phyloP scores from a whole-genome alignment of 1,284 basidiomycete species.

The Apiotrichum akiyoshidainum region DNA sequence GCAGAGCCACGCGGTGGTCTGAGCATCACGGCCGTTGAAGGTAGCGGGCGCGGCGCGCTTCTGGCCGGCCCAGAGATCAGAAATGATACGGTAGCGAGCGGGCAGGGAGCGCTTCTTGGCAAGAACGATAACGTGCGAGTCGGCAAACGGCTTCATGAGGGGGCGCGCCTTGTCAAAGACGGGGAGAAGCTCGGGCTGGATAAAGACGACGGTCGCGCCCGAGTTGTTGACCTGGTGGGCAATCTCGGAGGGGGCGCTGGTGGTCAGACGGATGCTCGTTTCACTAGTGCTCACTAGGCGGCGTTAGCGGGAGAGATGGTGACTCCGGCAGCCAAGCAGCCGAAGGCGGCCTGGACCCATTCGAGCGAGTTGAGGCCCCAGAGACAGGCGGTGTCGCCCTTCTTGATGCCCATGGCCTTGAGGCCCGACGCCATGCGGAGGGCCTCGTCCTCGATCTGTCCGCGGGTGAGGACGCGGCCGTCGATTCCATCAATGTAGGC shows the following conservation, averaged over 20 bases:
- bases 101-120: slow-evolving; percentile 6
- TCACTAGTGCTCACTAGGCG: slow-evolving; percentile 38
- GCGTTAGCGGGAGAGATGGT: slow-evolving; percentile 44
- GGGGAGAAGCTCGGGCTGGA: slow-evolving; percentile 56
- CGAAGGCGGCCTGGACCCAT: slow-evolving; percentile 63
- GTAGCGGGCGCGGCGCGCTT: background rate
- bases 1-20: slow-evolving; percentile 53
- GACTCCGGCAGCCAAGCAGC: slow-evolving; percentile 49
- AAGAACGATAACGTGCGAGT: slow-evolving; percentile 34
- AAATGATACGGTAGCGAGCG: background rate
- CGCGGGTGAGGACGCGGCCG: slow-evolving; percentile 59
- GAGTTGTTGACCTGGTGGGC: slow-evolving; percentile 55
- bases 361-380: slow-evolving; percentile 58
- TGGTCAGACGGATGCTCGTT: slow-evolving; percentile 28
- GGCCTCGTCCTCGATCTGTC: slow-evolving; percentile 57
- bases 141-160: slow-evolving; percentile 19
- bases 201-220: slow-evolving; percentile 57
- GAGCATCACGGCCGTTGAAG: slow-evolving; percentile 7
- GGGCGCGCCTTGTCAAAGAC: slow-evolving; percentile 28
- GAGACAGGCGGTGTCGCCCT: slow-evolving; percentile 41
- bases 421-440: slow-evolving; percentile 60
- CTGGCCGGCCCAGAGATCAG: background rate
- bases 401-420: slow-evolving; percentile 29
- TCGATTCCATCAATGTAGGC: slow-evolving; percentile 68
- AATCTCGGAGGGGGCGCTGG: slow-evolving; percentile 12